Evolutionary conservation across 1,284 basidiomycete genomes (phyloP).

Genomic region (Puccinia polysora): DNA sequence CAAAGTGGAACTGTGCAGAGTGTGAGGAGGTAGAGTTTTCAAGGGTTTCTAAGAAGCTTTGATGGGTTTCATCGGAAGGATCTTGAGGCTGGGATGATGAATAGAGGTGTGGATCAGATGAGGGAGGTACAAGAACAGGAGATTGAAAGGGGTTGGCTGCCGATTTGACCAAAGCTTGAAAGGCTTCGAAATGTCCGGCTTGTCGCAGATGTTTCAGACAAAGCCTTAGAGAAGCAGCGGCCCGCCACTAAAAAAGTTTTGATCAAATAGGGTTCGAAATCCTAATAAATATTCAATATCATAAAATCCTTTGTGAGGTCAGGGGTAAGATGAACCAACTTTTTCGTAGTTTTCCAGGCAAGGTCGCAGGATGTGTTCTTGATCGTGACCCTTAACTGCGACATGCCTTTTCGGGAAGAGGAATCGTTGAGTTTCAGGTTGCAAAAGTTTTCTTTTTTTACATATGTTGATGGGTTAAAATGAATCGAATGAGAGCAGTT

Average conservation of each 20-base stretch:
- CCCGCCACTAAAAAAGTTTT: slow-evolving; percentile 62
- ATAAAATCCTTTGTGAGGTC: not conserved
- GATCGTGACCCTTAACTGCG: slow-evolving; percentile 28
- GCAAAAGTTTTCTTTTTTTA: not conserved
- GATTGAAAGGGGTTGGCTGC: slow-evolving; percentile 14
- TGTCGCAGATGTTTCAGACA: slow-evolving; percentile 52
- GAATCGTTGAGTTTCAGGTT: not conserved
- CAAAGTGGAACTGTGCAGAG: slow-evolving; percentile 17
- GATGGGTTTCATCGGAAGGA: not conserved
- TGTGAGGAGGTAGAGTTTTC: not conserved
- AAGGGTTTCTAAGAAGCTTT: not conserved
- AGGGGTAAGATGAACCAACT: not conserved
- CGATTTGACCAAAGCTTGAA: slow-evolving; percentile 37
- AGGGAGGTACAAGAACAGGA: slow-evolving; percentile 24
- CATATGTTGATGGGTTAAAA: not conserved
- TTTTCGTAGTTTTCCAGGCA: slow-evolving; percentile 31
- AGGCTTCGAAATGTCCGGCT: slow-evolving; percentile 40
- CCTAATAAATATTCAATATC: not conserved
- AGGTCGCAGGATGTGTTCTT: slow-evolving; percentile 23
- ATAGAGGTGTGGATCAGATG: not conserved
- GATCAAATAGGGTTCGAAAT: not conserved
- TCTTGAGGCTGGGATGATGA: not conserved
- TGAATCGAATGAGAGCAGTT: not conserved
- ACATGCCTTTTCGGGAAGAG: slow-evolving; percentile 28
- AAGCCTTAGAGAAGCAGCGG: slow-evolving; percentile 63